These are phyloP conservation scores for Suillus spraguei DNA, from an alignment of 768 basidiomycete species.

Conservation along the genomic window DNA sequence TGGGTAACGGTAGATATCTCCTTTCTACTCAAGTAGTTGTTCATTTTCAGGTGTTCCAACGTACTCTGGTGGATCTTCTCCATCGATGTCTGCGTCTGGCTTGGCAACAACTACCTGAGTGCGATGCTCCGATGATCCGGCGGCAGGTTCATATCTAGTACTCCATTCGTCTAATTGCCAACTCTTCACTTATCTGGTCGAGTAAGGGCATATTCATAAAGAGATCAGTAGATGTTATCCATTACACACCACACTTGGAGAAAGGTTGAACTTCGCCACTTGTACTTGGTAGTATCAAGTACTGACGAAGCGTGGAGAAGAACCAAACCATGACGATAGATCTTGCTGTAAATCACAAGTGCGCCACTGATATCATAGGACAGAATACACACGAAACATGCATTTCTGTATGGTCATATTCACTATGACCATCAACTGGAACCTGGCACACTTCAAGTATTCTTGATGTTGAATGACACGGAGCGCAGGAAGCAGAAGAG, in stretches of 20 bases:
- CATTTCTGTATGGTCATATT: too few relatives aligned
- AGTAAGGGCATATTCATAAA: neutral
- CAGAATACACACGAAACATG: too few relatives aligned
- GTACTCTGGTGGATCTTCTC: neutral
- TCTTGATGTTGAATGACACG: too few relatives aligned
- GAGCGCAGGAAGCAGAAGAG: too few relatives aligned
- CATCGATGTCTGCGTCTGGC: neutral
- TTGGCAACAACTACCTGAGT: neutral
- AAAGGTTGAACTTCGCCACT: neutral
- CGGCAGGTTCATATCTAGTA: neutral
- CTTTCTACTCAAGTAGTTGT: neutral
- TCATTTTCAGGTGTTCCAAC: neutral
- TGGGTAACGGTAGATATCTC: neutral
- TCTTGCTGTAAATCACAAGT: too few relatives aligned
- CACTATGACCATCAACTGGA: too few relatives aligned
- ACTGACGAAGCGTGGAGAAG: neutral
- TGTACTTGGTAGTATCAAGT: neutral
- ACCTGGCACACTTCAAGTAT: too few relatives aligned
- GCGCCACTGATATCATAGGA: too few relatives aligned
- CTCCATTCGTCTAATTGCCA: neutral
- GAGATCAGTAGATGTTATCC: neutral
- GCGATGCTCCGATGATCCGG: neutral
- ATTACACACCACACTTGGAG: neutral
- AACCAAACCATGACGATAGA: too few relatives aligned
- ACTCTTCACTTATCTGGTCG: neutral